Conservation (phyloP, 768 basidiomycete species). For the Leccinum ochraceum region DNA sequence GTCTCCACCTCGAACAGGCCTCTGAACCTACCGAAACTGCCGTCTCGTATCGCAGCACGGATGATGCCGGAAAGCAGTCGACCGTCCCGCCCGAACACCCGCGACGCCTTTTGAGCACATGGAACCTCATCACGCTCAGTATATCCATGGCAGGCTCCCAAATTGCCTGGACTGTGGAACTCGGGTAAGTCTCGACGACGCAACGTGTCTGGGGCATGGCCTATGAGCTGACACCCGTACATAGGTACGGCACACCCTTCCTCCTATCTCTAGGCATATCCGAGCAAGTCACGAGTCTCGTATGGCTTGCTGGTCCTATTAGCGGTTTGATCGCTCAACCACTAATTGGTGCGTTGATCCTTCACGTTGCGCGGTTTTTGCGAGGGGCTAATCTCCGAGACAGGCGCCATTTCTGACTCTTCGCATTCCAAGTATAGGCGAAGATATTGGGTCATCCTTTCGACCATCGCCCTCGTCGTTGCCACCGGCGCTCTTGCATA, state of each 20-base stretch:
- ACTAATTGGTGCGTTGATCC: constrained; percentile 71
- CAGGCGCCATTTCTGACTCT: constrained; percentile 94
- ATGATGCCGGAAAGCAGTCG: constrained; percentile 30
- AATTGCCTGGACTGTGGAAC: constrained; percentile 94
- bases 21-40: constrained; percentile 22
- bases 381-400: constrained; percentile 6
- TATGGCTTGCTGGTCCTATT: constrained; percentile 95
- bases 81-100: constrained; percentile 23
- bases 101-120: constrained; percentile 42
- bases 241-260: constrained; percentile 94
- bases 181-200: constrained; percentile 60
- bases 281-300: constrained; percentile 88
- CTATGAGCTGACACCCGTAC: constrained; percentile 4
- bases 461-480: constrained; percentile 75
- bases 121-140: constrained; percentile 79
- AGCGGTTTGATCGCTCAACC: constrained; percentile 95
- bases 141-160: constrained; percentile 95
- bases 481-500: constrained; percentile 84
- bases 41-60: constrained; percentile 34
- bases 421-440: constrained; percentile 89
- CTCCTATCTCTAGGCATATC: constrained; percentile 78
- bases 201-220: constrained; percentile 5
- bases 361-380: background rate
- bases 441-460: constrained; percentile 90
- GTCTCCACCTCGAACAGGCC: constrained; percentile 24